These are phyloP conservation scores for Phytophthora melonis DNA, from an alignment of 352 stramenopile species.

Conservation along the genomic window DNA sequence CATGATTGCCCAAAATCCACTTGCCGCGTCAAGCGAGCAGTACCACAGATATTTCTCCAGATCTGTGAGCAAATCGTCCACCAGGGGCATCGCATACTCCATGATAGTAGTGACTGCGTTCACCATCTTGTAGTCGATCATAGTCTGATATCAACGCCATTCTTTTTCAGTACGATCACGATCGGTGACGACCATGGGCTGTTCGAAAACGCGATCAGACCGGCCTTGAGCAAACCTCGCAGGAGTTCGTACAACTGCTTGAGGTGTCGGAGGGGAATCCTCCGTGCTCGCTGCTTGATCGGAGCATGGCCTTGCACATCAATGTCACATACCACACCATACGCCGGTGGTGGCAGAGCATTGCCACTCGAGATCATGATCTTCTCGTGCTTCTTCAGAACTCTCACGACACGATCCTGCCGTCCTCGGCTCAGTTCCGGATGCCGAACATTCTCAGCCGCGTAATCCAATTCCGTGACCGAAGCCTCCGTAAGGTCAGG, in stretches of 20 bases:
- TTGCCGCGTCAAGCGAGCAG: no score
- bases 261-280: no score
- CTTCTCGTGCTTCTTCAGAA: background rate
- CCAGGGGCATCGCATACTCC: background rate
- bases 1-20: background rate
- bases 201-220: background rate
- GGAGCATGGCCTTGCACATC: background rate
- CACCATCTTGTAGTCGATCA: conserved; percentile 3
- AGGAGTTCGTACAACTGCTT: no score
- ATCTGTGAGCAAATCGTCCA: background rate
- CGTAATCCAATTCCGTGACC: background rate
- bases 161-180: background rate
- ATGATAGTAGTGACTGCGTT: background rate
- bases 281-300: background rate
- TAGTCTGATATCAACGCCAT: no score
- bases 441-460: background rate
- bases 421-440: background rate
- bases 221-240: no score
- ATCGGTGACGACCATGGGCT: background rate
- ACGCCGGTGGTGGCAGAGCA: background rate
- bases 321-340: background rate
- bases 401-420: background rate
- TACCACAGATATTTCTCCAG: background rate
- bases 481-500: background rate
- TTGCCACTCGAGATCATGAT: background rate